Evolutionary conservation across 2,329 filamentous ascomycete species (phyloP).

Genomic region (Paraphaeosphaeria minitans): DNA sequence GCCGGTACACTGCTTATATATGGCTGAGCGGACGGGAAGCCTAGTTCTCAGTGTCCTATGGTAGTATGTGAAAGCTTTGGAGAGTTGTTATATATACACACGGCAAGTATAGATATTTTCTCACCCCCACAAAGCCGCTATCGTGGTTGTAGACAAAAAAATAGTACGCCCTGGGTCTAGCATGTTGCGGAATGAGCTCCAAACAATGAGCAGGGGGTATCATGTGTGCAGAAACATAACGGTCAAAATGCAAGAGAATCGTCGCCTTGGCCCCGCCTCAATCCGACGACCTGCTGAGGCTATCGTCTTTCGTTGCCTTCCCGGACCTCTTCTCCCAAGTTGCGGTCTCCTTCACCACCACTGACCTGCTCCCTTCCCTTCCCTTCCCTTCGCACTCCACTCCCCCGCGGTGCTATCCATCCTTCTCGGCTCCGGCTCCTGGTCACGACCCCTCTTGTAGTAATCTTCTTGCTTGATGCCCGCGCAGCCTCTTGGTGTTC

Average conservation of each 20-base stretch:
- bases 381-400: conserved; percentile 35
- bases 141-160: not conserved
- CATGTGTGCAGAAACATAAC: not conserved
- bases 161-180: not conserved
- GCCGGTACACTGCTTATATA: too few species aligned
- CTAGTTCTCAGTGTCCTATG: not conserved
- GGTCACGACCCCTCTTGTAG: conserved; percentile 25
- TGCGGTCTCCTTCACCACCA: conserved; percentile 32
- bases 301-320: conserved; percentile 11
- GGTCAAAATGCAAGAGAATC: not conserved
- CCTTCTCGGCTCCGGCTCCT: conserved; percentile 23
- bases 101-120: not conserved
- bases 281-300: not conserved
- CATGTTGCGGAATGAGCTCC: not conserved
- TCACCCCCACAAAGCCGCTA: not conserved
- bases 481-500: conserved; percentile 69
- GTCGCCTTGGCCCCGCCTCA: not conserved
- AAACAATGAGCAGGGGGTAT: not conserved
- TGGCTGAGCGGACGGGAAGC: not conserved
- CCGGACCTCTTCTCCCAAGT: conserved; percentile 21
- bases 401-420: conserved; percentile 39
- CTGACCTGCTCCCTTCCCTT: conserved; percentile 32
- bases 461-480: conserved; percentile 36
- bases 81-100: not conserved
- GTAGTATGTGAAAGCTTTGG: not conserved